These are phyloP conservation scores for Xylaria castorea DNA, from an alignment of 495 filamentous ascomycete species.

Conservation along the genomic window DNA sequence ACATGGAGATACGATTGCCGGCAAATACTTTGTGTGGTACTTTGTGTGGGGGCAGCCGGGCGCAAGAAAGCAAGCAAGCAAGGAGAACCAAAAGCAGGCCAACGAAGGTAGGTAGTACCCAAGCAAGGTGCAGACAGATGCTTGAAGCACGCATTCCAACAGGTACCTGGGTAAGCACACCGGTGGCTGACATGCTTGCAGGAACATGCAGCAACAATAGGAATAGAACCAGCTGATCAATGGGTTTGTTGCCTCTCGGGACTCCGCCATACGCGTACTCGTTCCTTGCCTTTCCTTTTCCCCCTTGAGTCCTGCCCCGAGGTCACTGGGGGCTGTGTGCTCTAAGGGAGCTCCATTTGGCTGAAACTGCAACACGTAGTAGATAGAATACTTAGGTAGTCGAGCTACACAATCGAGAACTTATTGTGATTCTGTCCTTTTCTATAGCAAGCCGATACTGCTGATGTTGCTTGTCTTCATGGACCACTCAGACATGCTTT, in stretches of 20 bases:
- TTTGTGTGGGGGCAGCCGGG: slow-evolving; percentile 18
- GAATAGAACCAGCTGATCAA: slow-evolving; percentile 9
- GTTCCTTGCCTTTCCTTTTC: neutral
- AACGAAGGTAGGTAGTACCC: slow-evolving; percentile 4
- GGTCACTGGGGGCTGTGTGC: neutral
- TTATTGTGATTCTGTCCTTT: neutral
- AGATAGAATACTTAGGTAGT: neutral
- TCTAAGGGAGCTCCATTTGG: neutral
- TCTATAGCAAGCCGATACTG: neutral
- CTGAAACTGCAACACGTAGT: neutral
- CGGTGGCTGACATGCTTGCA: slow-evolving; percentile 14
- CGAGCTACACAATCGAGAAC: neutral
- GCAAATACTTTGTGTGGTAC: slow-evolving; percentile 27
- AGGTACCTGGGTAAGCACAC: slow-evolving; percentile 14
- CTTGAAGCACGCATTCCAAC: neutral
- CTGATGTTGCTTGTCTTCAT: neutral
- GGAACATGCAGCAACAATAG: slow-evolving; percentile 15
- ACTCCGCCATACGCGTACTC: neutral
- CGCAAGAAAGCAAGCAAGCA: slow-evolving; percentile 16
- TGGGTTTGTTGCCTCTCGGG: neutral
- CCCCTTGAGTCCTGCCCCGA: neutral
- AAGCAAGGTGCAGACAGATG: neutral
- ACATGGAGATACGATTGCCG: slow-evolving; percentile 15
- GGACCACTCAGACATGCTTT: neutral
- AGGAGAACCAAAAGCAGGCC: neutral